These are phyloP conservation scores for Fusarium xyrophilum DNA, from an alignment of 2,329 filamentous ascomycete species.

Conservation along the genomic window DNA sequence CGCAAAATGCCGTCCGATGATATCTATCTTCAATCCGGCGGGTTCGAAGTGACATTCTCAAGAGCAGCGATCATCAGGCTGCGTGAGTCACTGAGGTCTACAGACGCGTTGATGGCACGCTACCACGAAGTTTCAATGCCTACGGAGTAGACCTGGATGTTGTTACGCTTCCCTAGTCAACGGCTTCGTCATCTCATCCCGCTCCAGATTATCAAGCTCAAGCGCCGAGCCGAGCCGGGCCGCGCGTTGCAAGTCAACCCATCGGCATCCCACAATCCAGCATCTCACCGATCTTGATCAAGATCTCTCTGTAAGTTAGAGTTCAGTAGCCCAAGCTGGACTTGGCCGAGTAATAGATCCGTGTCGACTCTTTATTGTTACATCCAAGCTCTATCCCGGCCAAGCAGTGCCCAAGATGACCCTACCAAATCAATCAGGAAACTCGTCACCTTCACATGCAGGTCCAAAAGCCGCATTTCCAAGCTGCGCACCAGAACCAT, in stretches of 20 bases:
- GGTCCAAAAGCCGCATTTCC: background rate
- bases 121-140: accelerated
- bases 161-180: background rate
- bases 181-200: background rate
- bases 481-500: background rate
- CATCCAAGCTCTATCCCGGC: background rate
- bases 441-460: background rate
- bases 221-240: slow-evolving; percentile 1
- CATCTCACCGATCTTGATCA: background rate
- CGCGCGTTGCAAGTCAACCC: background rate
- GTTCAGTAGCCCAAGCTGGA: accelerated
- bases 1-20: too few relatives aligned
- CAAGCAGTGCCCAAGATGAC: accelerated
- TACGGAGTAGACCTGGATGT: accelerated
- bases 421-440: background rate
- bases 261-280: background rate
- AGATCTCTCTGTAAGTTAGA: background rate
- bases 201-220: background rate
- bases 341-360: background rate
- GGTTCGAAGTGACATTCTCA: too few relatives aligned
- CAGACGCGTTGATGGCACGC: too few relatives aligned
- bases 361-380: too few relatives aligned
- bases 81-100: too few relatives aligned
- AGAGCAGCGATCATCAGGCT: accelerated
- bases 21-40: too few relatives aligned